phyloP scores from a whole-genome alignment of 148 eudicot genomes.

The Heliosperma pusillum region DNA sequence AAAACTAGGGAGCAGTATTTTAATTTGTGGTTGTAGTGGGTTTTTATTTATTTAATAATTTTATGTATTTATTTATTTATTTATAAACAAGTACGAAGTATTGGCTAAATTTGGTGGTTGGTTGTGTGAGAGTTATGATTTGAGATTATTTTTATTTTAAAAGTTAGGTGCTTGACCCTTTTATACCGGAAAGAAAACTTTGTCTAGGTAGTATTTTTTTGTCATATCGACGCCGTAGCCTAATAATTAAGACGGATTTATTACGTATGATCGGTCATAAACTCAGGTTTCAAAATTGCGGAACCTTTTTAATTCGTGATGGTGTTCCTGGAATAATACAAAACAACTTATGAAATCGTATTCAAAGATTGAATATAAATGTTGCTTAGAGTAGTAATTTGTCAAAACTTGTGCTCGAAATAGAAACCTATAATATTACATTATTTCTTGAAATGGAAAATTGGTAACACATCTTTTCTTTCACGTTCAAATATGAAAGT shows the following conservation, averaged over 20 bases:
- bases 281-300: no score
- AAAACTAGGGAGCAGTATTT: conserved; percentile 11
- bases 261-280: no score
- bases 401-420: background rate
- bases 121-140: conserved; percentile 15
- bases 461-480: background rate
- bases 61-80: background rate
- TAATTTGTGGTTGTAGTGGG: conserved; percentile 19
- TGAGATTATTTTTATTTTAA: background rate
- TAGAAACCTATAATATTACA: background rate
- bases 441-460: background rate
- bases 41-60: background rate
- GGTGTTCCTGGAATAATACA: no score
- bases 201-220: background rate
- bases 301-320: no score
- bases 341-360: no score
- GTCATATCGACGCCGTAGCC: no score
- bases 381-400: background rate
- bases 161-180: conserved; percentile 23
- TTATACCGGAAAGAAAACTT: background rate
- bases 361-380: background rate
- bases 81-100: no score
- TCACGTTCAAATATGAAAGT: background rate
- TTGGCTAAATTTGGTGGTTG: conserved; percentile 24
- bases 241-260: no score